Conservation (phyloP, 129 eudicot species). For the Cynara cardunculus region DNA sequence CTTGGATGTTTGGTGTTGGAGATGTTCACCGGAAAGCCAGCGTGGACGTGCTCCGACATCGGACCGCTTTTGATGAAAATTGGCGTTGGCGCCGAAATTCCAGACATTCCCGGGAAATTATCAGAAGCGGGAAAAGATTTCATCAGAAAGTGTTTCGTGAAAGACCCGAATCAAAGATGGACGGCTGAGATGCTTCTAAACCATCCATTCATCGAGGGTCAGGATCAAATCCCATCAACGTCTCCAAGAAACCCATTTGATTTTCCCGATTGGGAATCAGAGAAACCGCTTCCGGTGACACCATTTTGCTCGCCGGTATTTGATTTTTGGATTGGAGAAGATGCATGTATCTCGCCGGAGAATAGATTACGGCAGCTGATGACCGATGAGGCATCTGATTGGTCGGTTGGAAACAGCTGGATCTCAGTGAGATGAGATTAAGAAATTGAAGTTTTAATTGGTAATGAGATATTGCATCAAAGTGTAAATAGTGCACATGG, state of each 20-base stretch:
- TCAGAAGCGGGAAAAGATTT: conserved; percentile 78
- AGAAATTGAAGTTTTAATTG: neutral
- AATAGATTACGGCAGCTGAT: conserved; percentile 34
- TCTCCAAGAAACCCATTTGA: conserved; percentile 85
- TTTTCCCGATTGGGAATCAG: conserved; percentile 61
- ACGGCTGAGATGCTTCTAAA: conserved; percentile 90
- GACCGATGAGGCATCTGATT: conserved; percentile 30
- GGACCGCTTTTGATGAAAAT: conserved; percentile 49
- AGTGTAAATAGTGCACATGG: conserved; percentile 15
- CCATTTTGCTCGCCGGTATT: conserved; percentile 9
- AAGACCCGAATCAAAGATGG: conserved; percentile 69
- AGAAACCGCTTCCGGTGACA: conserved; percentile 26
- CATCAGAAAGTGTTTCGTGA: conserved; percentile 54
- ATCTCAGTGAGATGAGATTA: conserved; percentile 40
- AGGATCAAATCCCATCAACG: neutral
- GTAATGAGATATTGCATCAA: neutral
- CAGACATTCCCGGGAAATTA: conserved; percentile 51
- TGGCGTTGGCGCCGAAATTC: conserved; percentile 53
- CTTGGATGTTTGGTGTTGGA: conserved; percentile 77
- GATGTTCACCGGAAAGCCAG: conserved; percentile 68
- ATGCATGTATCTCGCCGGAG: conserved; percentile 8
- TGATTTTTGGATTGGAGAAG: conserved; percentile 5
- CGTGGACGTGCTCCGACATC: conserved; percentile 48
- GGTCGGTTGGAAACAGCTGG: conserved; percentile 51
- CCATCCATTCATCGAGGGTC: conserved; percentile 56